Conservation (phyloP, 1,284 basidiomycete genomes). For the Microbotryum violaceum region DNA sequence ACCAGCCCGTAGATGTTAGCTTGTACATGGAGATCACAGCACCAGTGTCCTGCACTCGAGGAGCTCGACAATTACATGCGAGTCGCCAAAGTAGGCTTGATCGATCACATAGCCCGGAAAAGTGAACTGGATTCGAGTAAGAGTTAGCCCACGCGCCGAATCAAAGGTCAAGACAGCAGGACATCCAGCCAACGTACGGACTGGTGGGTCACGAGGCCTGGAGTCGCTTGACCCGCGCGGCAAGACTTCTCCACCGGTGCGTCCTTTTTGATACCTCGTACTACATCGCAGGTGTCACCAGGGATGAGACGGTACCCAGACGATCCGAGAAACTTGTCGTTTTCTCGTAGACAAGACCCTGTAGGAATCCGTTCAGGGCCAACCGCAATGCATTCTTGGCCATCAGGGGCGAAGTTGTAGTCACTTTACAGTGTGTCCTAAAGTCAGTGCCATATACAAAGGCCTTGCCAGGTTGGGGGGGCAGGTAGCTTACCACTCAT, state of each 20-base stretch:
- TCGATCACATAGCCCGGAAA: slow-evolving; percentile 66
- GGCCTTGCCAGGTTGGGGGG: slow-evolving; percentile 16
- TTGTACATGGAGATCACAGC: neutral
- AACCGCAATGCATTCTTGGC: slow-evolving; percentile 61
- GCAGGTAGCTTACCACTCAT: slow-evolving; percentile 64
- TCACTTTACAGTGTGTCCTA: slow-evolving; percentile 51
- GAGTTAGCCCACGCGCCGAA: neutral
- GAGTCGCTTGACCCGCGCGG: slow-evolving; percentile 45
- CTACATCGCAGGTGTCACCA: slow-evolving; percentile 71
- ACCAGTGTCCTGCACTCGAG: too few relatives aligned
- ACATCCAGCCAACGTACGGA: slow-evolving; percentile 1
- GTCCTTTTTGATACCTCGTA: slow-evolving; percentile 59
- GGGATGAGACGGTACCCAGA: slow-evolving; percentile 89
- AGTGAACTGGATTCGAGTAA: slow-evolving; percentile 49
- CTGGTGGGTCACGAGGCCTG: slow-evolving; percentile 38
- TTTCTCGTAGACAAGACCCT: slow-evolving; percentile 59
- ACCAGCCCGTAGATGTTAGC: neutral
- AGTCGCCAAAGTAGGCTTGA: slow-evolving; percentile 74
- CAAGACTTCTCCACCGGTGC: slow-evolving; percentile 64
- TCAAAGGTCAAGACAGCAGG: neutral
- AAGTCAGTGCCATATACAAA: neutral
- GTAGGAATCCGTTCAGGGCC: slow-evolving; percentile 79
- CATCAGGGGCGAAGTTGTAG: slow-evolving; percentile 74
- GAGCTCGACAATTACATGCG: slow-evolving; percentile 48
- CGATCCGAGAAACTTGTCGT: slow-evolving; percentile 70